phyloP scores from a whole-genome alignment of 108 stramenopile species.

The Pseudonitzschia delicatissima region DNA sequence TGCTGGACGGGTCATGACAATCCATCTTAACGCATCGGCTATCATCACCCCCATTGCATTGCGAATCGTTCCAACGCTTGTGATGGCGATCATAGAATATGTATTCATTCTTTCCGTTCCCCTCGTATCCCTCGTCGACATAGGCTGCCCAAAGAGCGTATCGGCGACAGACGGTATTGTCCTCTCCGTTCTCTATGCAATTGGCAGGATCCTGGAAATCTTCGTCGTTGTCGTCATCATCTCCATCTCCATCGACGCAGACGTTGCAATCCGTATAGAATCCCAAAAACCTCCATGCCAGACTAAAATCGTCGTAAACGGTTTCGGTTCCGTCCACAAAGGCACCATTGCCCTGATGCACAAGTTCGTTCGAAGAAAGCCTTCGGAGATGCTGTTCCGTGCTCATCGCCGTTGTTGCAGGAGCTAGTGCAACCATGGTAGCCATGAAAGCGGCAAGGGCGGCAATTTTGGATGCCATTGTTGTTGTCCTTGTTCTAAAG shows the following conservation, averaged over 20 bases:
- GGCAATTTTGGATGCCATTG: no score
- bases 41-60: constrained; percentile 32
- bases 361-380: not conserved
- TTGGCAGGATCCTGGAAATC: not conserved
- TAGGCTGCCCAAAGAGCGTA: constrained; percentile 59
- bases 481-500: no score
- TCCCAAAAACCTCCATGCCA: constrained; percentile 55
- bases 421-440: no score
- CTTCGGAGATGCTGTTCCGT: not conserved
- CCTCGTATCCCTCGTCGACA: constrained; percentile 43
- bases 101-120: constrained; percentile 54
- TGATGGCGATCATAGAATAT: constrained; percentile 33
- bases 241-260: constrained; percentile 4
- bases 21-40: constrained; percentile 61
- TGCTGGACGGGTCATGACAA: constrained; percentile 47
- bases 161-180: constrained; percentile 32
- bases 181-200: constrained; percentile 20
- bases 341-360: not conserved
- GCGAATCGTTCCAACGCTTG: constrained; percentile 33
- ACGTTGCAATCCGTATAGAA: constrained; percentile 52
- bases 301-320: constrained; percentile 44
- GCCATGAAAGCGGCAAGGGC: no score
- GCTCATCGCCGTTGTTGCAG: no score
- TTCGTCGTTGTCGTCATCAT: constrained; percentile 17
- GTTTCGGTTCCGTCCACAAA: constrained; percentile 35